A percentile compares a stretch with the other conserved stretches of the same genome.
phyloP scores from a whole-genome alignment of 805 yeast species.

The Nakazawaea holstii region DNA sequence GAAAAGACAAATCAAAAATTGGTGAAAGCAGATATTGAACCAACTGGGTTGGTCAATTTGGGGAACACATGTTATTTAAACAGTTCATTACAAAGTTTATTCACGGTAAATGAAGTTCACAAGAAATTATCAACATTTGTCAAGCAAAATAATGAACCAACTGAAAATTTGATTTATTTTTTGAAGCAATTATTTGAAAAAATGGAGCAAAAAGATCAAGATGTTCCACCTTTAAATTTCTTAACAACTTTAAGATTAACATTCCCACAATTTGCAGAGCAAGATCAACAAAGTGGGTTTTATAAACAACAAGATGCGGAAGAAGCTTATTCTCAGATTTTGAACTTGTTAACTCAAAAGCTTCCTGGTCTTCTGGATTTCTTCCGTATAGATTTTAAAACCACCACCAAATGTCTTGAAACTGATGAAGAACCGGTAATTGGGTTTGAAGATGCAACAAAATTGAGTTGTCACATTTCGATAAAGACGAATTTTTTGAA shows the following conservation, averaged over 20 bases:
- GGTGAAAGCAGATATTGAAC: slow-evolving; percentile 35
- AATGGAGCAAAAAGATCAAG: slow-evolving; percentile 36
- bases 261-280: slow-evolving; percentile 89
- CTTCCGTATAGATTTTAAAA: slow-evolving; percentile 62
- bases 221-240: slow-evolving; percentile 64
- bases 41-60: slow-evolving; percentile 62
- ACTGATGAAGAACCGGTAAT: slow-evolving; percentile 41
- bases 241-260: slow-evolving; percentile 57
- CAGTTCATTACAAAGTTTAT: slow-evolving; percentile 58
- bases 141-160: slow-evolving; percentile 11
- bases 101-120: slow-evolving; percentile 37
- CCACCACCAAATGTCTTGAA: slow-evolving; percentile 56
- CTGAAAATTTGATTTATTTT: slow-evolving; percentile 22
- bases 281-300: slow-evolving; percentile 54
- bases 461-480: slow-evolving; percentile 85
- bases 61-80: slow-evolving; percentile 80
- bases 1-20: slow-evolving; percentile 37
- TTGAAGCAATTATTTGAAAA: slow-evolving; percentile 40
- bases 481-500: slow-evolving; percentile 81
- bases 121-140: slow-evolving; percentile 22
- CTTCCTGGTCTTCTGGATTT: slow-evolving; percentile 49
- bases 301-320: slow-evolving; percentile 98
- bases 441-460: slow-evolving; percentile 55
- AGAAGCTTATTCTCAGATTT: slow-evolving; percentile 82
- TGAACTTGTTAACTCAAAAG: slow-evolving; percentile 43